These are phyloP conservation scores for Backusella parvicylindrica DNA, from an alignment of 192 early-diverging fungal genomes.

Conservation along the genomic window DNA sequence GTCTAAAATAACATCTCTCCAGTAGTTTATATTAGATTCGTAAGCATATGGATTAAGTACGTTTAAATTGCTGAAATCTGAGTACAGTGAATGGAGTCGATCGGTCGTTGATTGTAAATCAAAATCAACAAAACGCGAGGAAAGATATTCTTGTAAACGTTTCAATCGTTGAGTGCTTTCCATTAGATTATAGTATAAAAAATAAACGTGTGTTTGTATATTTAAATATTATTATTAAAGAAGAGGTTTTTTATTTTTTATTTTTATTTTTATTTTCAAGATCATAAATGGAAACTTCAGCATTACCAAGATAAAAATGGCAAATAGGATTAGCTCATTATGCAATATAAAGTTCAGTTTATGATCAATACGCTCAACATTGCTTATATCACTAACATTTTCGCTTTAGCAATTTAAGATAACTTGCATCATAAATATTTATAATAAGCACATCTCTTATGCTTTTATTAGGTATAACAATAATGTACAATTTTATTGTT, in stretches of 20 bases:
- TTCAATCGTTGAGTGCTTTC: background rate
- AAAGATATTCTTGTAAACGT: conserved; percentile 10
- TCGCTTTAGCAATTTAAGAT: no score
- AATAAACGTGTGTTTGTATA: background rate
- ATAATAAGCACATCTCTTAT: no score
- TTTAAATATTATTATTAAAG: no score
- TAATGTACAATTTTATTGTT: no score
- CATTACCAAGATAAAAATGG: no score
- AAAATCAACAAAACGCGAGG: conserved; percentile 22
- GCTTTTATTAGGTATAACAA: no score
- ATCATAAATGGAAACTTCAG: background rate
- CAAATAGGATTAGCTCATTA: no score
- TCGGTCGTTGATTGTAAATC: background rate
- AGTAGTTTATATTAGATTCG: conserved; percentile 40
- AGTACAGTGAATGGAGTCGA: conserved; percentile 39
- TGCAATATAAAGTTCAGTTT: no score
- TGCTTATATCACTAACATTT: no score
- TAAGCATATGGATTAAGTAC: conserved; percentile 41
- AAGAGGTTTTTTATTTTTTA: background rate
- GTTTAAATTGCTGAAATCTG: conserved; percentile 40
- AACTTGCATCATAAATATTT: no score
- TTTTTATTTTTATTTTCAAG: background rate
- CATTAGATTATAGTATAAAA: background rate
- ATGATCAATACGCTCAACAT: no score
- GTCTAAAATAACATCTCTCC: conserved; percentile 37